Percentiles rank a stretch among this genome's conserved stretches.
phyloP scores from a whole-genome alignment of 306 rosid species.

The Castanea crenata region DNA sequence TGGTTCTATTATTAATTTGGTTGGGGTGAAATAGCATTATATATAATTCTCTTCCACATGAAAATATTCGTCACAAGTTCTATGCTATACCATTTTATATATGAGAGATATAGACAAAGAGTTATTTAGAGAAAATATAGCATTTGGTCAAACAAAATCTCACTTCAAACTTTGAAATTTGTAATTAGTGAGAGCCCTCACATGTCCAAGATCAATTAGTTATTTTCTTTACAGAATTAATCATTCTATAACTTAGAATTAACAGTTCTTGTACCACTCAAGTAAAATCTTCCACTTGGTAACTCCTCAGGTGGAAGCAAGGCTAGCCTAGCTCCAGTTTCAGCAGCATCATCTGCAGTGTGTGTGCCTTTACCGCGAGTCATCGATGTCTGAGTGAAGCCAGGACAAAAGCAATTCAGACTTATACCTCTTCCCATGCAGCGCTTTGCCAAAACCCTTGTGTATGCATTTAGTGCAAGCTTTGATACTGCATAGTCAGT shows the following conservation, averaged over 20 bases:
- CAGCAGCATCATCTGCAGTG: conserved; percentile 57
- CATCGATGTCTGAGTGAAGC: conserved; percentile 86
- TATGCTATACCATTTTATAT: not conserved
- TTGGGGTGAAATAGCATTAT: no score
- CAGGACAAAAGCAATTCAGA: conserved; percentile 80
- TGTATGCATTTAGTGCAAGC: conserved; percentile 73
- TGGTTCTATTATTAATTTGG: no score
- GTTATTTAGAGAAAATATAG: not conserved
- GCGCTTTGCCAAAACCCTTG: conserved; percentile 58
- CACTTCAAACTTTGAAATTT: not conserved
- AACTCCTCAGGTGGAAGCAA: conserved; percentile 61
- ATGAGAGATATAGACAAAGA: no score
- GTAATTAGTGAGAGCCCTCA: no score
- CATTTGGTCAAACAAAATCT: not conserved
- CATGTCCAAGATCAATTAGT: no score
- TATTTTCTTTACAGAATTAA: no score
- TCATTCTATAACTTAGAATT: conserved; percentile 18
- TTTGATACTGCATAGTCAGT: conserved; percentile 89
- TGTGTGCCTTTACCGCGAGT: conserved; percentile 70
- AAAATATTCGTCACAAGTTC: not conserved
- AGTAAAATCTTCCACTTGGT: conserved; percentile 61
- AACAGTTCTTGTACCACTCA: conserved; percentile 1
- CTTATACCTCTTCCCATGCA: conserved; percentile 33
- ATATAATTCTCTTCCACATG: no score
- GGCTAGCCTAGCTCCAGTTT: conserved; percentile 41